Evolutionary conservation across 805 yeast genomes (phyloP).

Genomic region (Candida easanensis): DNA sequence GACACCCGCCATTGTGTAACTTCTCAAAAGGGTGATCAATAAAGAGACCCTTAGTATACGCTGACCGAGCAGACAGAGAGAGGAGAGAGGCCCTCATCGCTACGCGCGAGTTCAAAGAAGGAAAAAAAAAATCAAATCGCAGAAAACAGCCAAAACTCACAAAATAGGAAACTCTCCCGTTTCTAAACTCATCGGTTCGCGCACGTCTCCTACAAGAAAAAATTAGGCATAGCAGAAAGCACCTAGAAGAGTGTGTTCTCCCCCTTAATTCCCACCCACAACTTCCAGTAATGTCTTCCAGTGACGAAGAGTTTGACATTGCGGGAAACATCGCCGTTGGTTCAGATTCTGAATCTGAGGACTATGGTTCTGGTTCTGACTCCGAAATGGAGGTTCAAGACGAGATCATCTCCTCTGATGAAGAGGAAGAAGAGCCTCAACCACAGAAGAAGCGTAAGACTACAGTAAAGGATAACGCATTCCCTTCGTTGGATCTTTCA

Average conservation of each 20-base stretch:
- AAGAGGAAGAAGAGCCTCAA: conserved; percentile 35
- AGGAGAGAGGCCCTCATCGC: too few relatives aligned
- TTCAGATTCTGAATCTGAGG: conserved; percentile 38
- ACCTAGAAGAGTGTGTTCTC: neutral
- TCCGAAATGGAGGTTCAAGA: conserved; percentile 45
- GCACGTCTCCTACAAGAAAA: neutral
- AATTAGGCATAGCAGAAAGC: neutral
- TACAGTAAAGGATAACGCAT: conserved; percentile 24
- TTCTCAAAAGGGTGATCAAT: too few relatives aligned
- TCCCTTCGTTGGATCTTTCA: conserved; percentile 52
- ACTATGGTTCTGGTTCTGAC: conserved; percentile 29
- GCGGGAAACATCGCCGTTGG: conserved; percentile 56
- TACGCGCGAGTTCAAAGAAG: too few relatives aligned
- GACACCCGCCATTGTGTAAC: too few relatives aligned
- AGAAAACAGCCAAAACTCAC: too few relatives aligned
- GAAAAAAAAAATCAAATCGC: too few relatives aligned
- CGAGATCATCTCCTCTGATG: conserved; percentile 49
- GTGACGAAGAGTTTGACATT: conserved; percentile 53
- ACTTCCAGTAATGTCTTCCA: conserved; percentile 3
- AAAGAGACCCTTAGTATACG: too few relatives aligned
- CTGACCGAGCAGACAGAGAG: too few relatives aligned
- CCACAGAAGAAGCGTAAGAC: conserved; percentile 28
- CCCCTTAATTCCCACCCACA: neutral
- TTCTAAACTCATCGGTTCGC: neutral
- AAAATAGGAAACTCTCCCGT: too few relatives aligned